Evolutionary conservation across 192 early-diverging fungal species (phyloP).

Genomic region (Coemansia sp.): DNA sequence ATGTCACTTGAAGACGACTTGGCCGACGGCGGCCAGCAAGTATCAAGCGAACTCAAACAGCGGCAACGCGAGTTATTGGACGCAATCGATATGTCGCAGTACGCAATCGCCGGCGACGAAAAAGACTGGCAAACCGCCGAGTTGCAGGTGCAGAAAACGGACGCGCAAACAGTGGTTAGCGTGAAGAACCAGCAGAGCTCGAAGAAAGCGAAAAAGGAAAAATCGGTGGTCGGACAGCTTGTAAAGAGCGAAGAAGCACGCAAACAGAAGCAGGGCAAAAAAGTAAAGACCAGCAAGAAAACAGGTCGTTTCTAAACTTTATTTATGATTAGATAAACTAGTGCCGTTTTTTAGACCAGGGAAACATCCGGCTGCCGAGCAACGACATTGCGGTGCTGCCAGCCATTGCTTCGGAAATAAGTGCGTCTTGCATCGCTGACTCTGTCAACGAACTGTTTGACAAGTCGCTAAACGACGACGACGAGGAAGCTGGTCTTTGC

Average conservation of each 20-base stretch:
- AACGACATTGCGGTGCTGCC: slow-evolving; percentile 47
- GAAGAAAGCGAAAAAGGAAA: slow-evolving; percentile 55
- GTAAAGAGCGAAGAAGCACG: slow-evolving; percentile 34
- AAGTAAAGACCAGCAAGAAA: slow-evolving; percentile 51
- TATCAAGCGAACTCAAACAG: slow-evolving; percentile 59
- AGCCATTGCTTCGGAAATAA: slow-evolving; percentile 47
- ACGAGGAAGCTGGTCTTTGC: slow-evolving; percentile 3
- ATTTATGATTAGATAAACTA: slow-evolving; percentile 6
- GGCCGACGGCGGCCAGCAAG: slow-evolving; percentile 77
- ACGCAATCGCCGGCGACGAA: slow-evolving; percentile 68
- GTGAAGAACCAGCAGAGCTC: slow-evolving; percentile 64
- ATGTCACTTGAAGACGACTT: slow-evolving; percentile 81
- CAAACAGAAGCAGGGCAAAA: slow-evolving; percentile 29
- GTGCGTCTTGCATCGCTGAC: slow-evolving; percentile 54
- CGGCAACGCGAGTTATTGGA: slow-evolving; percentile 83
- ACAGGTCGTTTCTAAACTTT: slow-evolving; percentile 28
- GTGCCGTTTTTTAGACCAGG: slow-evolving; percentile 39
- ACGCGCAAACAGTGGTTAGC: slow-evolving; percentile 63
- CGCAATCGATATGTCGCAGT: slow-evolving; percentile 72
- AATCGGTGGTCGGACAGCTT: slow-evolving; percentile 22
- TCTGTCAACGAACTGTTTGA: slow-evolving; percentile 46
- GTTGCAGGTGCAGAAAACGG: slow-evolving; percentile 63
- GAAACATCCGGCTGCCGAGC: slow-evolving; percentile 46
- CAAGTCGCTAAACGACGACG: slow-evolving; percentile 49
- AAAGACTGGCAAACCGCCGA: slow-evolving; percentile 75